Evolutionary conservation across 2,329 filamentous ascomycete species (phyloP).

Genomic region (Fusarium pininemorale): DNA sequence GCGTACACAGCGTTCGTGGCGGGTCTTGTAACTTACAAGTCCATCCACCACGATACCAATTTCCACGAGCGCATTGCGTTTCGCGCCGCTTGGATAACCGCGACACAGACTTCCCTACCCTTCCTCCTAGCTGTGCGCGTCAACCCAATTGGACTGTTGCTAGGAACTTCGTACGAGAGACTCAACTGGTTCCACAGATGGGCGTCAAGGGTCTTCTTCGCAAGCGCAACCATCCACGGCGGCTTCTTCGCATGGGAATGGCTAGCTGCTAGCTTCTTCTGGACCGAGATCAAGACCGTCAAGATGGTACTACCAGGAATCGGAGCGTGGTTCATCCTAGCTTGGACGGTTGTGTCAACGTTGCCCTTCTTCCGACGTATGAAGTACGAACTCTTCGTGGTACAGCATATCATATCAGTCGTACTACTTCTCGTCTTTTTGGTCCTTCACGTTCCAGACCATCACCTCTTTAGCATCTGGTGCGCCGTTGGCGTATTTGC

Average conservation of each 20-base stretch:
- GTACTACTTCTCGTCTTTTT: conserved; percentile 34
- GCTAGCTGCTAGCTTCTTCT: conserved; percentile 39
- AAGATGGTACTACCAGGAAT: conserved; percentile 42
- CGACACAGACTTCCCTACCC: conserved; percentile 36
- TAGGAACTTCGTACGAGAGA: conserved; percentile 40
- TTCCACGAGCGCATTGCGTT: conserved; percentile 41
- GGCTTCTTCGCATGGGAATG: conserved; percentile 39
- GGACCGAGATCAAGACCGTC: conserved; percentile 38
- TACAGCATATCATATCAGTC: conserved; percentile 41
- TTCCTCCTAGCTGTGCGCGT: conserved; percentile 37
- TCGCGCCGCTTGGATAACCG: conserved; percentile 40
- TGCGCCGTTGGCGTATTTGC: conserved; percentile 39
- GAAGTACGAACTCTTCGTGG: conserved; percentile 43
- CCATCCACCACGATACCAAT: conserved; percentile 41
- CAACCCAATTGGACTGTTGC: conserved; percentile 37
- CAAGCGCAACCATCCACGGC: conserved; percentile 39
- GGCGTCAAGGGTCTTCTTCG: conserved; percentile 37
- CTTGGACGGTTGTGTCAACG: conserved; percentile 40
- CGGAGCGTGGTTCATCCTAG: conserved; percentile 39
- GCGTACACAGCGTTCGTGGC: conserved; percentile 34
- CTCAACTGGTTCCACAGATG: conserved; percentile 42
- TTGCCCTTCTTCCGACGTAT: conserved; percentile 38
- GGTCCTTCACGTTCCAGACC: conserved; percentile 39
- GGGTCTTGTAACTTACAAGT: conserved; percentile 38
- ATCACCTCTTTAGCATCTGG: conserved; percentile 43